A percentile compares a stretch with the other conserved stretches of the same genome.
Evolutionary conservation across 345 rosid genomes (phyloP).

Genomic region (Moricandia arvensis): DNA sequence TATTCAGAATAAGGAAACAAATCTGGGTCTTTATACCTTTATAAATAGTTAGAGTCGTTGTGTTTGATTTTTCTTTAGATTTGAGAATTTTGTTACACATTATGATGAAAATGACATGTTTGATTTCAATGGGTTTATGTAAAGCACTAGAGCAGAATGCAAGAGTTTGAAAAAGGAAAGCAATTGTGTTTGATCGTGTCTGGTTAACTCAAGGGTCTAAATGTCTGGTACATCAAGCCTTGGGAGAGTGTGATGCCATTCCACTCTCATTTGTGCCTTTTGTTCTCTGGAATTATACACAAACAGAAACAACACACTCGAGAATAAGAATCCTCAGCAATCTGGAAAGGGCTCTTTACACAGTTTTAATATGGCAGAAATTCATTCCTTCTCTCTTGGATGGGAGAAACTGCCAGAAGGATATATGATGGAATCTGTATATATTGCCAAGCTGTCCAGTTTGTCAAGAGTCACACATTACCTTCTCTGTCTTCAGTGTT

Average conservation of each 20-base stretch:
- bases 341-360: conserved; percentile 70
- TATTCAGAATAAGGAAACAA: conserved; percentile 61
- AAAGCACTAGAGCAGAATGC: too few species aligned
- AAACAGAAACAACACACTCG: conserved; percentile 73
- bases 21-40: conserved; percentile 25
- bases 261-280: conserved; percentile 80
- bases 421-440: not conserved
- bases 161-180: conserved; percentile 69
- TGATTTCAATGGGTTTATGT: too few species aligned
- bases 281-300: conserved; percentile 63
- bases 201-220: conserved; percentile 79
- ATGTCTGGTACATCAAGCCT: conserved; percentile 80
- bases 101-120: conserved; percentile 54
- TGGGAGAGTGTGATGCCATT: conserved; percentile 68
- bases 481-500: too few species aligned
- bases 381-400: conserved; percentile 84
- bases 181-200: conserved; percentile 69
- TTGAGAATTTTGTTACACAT: too few species aligned
- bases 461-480: not conserved
- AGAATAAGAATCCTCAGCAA: too few species aligned
- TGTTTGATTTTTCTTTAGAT: conserved; percentile 30
- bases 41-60: not conserved
- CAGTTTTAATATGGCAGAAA: too few species aligned
- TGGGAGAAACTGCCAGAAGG: conserved; percentile 45
- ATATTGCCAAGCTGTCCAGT: conserved; percentile 26